Evolutionary conservation across 139 green algal genomes (phyloP), one percentile per base, ranked within the genome.

Genomic region (Chlamydomonas sphaeroides): DNA sequence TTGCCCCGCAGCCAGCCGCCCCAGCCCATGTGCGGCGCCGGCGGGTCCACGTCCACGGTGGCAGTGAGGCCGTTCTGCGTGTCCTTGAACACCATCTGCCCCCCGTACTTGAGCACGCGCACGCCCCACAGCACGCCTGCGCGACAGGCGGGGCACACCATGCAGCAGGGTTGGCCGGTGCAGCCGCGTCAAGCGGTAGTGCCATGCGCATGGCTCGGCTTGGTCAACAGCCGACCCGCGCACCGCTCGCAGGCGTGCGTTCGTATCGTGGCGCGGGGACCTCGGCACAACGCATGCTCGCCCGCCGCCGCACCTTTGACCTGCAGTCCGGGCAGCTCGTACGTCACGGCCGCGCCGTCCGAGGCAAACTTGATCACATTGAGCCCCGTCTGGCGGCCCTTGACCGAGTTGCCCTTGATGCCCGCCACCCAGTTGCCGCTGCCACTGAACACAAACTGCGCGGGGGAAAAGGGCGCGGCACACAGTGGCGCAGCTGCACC

Each of bases 61-160:
- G 80, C 89, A 66, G 72, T 90, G 88, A 94, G 84, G 17, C 48
- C 39, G 71, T 93, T 92, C 66, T 86, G 83, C 14, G 81, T 26
- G 61, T 95, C 92, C 79, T 78, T 68, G 84, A 95, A 94, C 10
- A 57, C 65, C 84, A 95, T 92, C 39, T 88, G 79, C 32, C 91
- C 92, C 15, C 57, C 33, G 85, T 95, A 95, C 87, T 92, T 92
- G 56, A 94, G 81, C 61, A 78, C 83, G 36, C 90, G 88, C 35
- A 90, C 81, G 38, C 91, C 90, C 82, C 85, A 94, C 65, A 93
- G 45, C 36, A 93, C 85, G 49, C 86, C 86, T 91, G 74, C 48
- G n/a, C 39, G n/a, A n/a, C n/a, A n/a, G n/a, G n/a, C n/a, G n/a
- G n/a, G n/a, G n/a, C n/a, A n/a, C n/a, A n/a, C n/a, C n/a, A n/a